Percentiles rank a stretch among this genome's conserved stretches.
Evolutionary conservation across 2,329 filamentous ascomycete species (phyloP).

Genomic region (Talaromyces sp.): DNA sequence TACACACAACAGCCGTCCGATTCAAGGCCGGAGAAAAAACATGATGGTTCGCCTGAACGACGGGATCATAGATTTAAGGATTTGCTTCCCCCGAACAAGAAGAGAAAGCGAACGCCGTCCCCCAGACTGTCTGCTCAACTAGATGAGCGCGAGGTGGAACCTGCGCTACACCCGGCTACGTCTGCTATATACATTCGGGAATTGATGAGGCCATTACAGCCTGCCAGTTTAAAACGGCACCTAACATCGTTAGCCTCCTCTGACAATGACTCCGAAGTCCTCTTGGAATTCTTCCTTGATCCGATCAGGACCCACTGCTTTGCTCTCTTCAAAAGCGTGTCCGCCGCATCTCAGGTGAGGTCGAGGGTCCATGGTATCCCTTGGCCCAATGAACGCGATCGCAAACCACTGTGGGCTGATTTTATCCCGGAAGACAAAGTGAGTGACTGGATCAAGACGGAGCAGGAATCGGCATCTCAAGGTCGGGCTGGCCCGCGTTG

Average conservation of each 20-base stretch:
- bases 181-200: slow-evolving; percentile 82
- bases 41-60: slow-evolving; percentile 8
- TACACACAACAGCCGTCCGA: not conserved
- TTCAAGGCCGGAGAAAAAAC: not conserved
- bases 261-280: slow-evolving; percentile 49
- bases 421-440: slow-evolving; percentile 77
- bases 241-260: slow-evolving; percentile 65
- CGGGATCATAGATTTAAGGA: slow-evolving; percentile 47
- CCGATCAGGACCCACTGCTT: slow-evolving; percentile 84
- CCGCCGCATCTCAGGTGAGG: slow-evolving; percentile 72
- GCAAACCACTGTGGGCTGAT: slow-evolving; percentile 82
- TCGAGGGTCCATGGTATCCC: slow-evolving; percentile 69
- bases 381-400: slow-evolving; percentile 82
- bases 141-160: slow-evolving; percentile 39
- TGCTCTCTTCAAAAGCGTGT: slow-evolving; percentile 63
- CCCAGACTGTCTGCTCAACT: slow-evolving; percentile 28
- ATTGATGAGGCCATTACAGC: slow-evolving; percentile 80
- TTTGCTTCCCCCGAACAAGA: slow-evolving; percentile 36
- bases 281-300: slow-evolving; percentile 74
- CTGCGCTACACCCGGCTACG: slow-evolving; percentile 68
- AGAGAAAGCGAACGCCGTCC: slow-evolving; percentile 22
- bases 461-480: slow-evolving; percentile 50
- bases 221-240: slow-evolving; percentile 62
- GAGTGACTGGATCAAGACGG: slow-evolving; percentile 66
- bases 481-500: slow-evolving; percentile 50